These are phyloP conservation scores for Przewalskia tangutica DNA, from an alignment of 257 asterid genomes.

Conservation along the genomic window DNA sequence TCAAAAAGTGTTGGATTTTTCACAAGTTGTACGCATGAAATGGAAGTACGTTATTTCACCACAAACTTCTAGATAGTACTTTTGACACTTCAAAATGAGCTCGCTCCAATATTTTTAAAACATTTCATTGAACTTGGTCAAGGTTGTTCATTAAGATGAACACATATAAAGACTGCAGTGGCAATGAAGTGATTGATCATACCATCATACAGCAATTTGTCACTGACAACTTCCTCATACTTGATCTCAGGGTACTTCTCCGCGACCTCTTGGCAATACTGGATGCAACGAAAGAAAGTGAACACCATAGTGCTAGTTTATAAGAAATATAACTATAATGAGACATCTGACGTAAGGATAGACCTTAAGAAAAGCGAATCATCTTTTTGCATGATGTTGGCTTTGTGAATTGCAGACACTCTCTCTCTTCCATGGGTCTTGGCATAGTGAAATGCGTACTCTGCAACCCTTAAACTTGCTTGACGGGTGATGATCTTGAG, in stretches of 20 bases:
- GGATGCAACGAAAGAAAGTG: slow-evolving; percentile 22
- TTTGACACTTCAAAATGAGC: background rate
- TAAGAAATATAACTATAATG: background rate
- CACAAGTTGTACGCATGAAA: slow-evolving; percentile 50
- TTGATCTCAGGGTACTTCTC: slow-evolving; percentile 80
- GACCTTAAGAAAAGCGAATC: slow-evolving; percentile 98
- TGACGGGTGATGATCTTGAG: slow-evolving; percentile 92
- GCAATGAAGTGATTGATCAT: slow-evolving; percentile 11
- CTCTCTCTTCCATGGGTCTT: slow-evolving; percentile 81
- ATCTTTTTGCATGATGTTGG: slow-evolving; percentile 97
- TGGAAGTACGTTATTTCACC: background rate
- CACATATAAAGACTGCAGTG: background rate
- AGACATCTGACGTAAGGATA: slow-evolving; percentile 6
- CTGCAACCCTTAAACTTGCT: slow-evolving; percentile 94
- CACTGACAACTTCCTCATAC: slow-evolving; percentile 93
- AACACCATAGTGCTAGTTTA: slow-evolving; percentile 11
- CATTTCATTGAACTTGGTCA: background rate
- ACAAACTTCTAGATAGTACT: background rate
- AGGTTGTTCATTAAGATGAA: background rate
- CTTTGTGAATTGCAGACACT: slow-evolving; percentile 97
- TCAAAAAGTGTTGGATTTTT: slow-evolving; percentile 43
- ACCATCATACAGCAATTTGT: slow-evolving; percentile 98
- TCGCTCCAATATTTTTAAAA: background rate
- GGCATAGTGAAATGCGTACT: slow-evolving; percentile 92
- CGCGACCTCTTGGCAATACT: slow-evolving; percentile 97